Percentiles rank a stretch among this genome's conserved stretches.
These are phyloP conservation scores for Myxozyma neotropica DNA, from an alignment of 805 yeast species.

Conservation along the genomic window DNA sequence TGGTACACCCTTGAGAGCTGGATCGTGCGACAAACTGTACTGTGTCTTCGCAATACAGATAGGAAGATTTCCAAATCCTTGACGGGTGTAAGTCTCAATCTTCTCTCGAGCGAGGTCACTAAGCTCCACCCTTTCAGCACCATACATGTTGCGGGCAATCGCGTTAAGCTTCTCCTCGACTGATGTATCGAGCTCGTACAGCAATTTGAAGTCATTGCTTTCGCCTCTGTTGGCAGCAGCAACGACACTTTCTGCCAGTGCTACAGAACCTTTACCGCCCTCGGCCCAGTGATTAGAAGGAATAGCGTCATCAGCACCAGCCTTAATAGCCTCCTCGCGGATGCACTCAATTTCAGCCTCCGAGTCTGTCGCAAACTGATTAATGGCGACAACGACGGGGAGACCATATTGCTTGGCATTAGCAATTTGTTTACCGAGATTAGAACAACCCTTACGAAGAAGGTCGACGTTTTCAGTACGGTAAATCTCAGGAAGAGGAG, in stretches of 20 bases:
- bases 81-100: conserved; percentile 75
- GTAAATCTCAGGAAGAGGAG: conserved; percentile 79
- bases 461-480: conserved; percentile 76
- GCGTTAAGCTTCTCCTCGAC: conserved; percentile 78
- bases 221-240: conserved; percentile 54
- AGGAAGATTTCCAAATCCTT: conserved; percentile 89
- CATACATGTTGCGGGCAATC: conserved; percentile 88
- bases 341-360: conserved; percentile 77
- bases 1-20: conserved; percentile 91
- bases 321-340: conserved; percentile 74
- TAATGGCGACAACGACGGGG: conserved; percentile 94
- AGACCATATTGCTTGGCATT: conserved; percentile 83
- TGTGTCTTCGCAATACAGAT: conserved; percentile 98
- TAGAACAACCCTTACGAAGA: conserved; percentile 77
- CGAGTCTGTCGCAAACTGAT: conserved; percentile 81
- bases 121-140: conserved; percentile 84
- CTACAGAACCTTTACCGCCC: conserved; percentile 90
- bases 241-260: conserved; percentile 80
- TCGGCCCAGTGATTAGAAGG: conserved; percentile 92
- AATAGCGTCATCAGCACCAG: conserved; percentile 92
- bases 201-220: conserved; percentile 56
- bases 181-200: conserved; percentile 66
- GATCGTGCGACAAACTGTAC: conserved; percentile 93
- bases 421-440: conserved; percentile 84
- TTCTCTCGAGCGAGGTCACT: conserved; percentile 78